Evolutionary conservation across 164 flowering plant species (phyloP), one percentile per base, ranked within the genome.

Genomic region (Litsea cubeba): DNA sequence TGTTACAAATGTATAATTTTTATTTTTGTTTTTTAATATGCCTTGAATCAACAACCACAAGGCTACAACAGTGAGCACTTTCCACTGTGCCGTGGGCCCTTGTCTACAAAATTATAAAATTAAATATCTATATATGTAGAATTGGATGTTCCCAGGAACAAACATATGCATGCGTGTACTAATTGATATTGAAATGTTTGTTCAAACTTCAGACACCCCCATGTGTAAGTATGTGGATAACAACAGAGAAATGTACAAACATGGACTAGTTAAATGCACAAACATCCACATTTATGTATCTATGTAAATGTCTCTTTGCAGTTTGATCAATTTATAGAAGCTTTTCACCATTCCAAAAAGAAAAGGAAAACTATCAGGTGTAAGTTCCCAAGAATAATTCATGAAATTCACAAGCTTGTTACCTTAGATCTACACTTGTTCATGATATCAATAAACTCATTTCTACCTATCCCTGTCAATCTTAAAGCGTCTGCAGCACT

Each of bases 391-490:
- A 68, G 54, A 22, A 5, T 28, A 67, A 12, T 14, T 67, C 22
- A 67, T 67, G 69, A 26, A 67, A 67, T 40, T 30, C 32, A 30
- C 32, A 62, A 69, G 50, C 35, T 22, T 75, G 63, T 88, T 71
- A 95, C 99, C 99, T 95, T 95, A 79, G 99, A 95, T 84, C 94
- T 92, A 87, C 99, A 95, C 77, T 95, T 95, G 86, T 95, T 95
- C 99, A 95, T 95, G 78, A 95, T 92, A 81, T 95, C 99, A 80
- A 95, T 95, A 78, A 92, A 95, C 79, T 95, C 99, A 81, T 95
- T 95, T 81, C 99, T 88, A 76, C 99, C 99, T 50, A 93, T 87
- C 72, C 99, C 99, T 51, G 98, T 93, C 40, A 95, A 88, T 71
- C 99, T 87, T 79, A 93, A 84, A 49, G 97, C 95, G 87, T 95